Evolutionary conservation across 2,329 filamentous ascomycete species (phyloP).

Genomic region (Ilyonectria sp.): DNA sequence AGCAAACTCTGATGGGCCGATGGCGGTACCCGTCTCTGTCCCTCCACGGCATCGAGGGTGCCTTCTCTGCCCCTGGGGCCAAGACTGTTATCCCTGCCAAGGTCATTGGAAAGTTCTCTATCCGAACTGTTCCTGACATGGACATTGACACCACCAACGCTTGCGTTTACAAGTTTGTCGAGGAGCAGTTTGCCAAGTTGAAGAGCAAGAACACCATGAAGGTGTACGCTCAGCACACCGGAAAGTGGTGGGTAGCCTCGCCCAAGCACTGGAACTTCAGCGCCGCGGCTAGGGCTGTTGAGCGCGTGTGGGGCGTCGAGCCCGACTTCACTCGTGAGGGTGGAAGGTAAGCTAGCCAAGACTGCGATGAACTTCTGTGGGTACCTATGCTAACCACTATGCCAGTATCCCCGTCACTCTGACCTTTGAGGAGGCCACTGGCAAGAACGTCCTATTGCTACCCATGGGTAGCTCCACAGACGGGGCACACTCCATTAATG

Average conservation of each 20-base stretch:
- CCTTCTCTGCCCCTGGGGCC: constrained; percentile 91
- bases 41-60: constrained; percentile 94
- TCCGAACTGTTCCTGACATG: constrained; percentile 98
- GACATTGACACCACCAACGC: constrained; percentile 91
- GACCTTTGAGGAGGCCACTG: constrained; percentile 96
- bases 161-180: constrained; percentile 86
- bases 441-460: constrained; percentile 95
- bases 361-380: background rate
- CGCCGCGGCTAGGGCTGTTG: constrained; percentile 94
- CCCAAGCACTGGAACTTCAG: constrained; percentile 99
- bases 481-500: constrained; percentile 97
- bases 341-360: constrained; percentile 74
- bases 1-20: constrained; percentile 92
- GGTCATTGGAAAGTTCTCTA: constrained; percentile 98
- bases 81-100: constrained; percentile 99
- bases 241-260: constrained; percentile 99
- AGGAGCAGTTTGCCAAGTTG: constrained; percentile 88
- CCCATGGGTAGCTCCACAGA: constrained; percentile 99
- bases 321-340: constrained; percentile 97
- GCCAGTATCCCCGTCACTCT: constrained; percentile 93
- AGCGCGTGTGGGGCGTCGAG: constrained; percentile 93
- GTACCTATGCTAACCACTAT: constrained; percentile 33
- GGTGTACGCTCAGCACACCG: constrained; percentile 86
- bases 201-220: constrained; percentile 93
- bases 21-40: constrained; percentile 97